Base-by-base conservation (phyloP, 495 filamentous ascomycete species). In the Platismatia glauca region DNA sequence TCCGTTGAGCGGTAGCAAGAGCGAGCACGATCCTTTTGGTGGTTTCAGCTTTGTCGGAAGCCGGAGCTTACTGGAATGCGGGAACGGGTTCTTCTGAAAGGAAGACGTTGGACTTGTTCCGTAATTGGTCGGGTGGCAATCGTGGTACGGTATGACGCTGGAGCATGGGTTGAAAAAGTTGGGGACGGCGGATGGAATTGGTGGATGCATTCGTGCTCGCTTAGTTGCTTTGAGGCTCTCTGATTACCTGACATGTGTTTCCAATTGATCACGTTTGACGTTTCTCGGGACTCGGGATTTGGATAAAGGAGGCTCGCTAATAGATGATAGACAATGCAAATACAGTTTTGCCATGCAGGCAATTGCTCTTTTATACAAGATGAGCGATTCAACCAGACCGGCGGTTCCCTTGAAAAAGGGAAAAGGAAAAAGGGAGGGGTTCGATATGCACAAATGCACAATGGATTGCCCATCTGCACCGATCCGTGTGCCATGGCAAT, bases 11-110 rank as follows among this genome's bases (percentile, higher is more conserved):
- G 59, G 50, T 24, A 71, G 72, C 37, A 55, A 56, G 74, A 75
- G 64, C 11, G 84, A 82, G 67, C 81, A 84, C 44, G 83, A 97
- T 74, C 84, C 84, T 2, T 97, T 98, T 76, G 91, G 92, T 20
- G 94, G 95, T 3, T 98, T 98, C 72, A 96, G 90, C 74, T 98
- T 89, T 73, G 92, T 97, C 62, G 95, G 91, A 27, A 89, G 89
- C 58, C 86, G 81, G 70, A 96, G 92, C 69, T 72, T 97, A 71
- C 79, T 98, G 58, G 89, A 90, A 70, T 44, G 22, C 4, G 58
- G 58, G 58, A 60, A 60, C 62, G 31, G 68, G 13, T 59, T 68
- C 22, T 57, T 64, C 48, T 61, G 39, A 55, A 33, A 3, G 16
- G 11, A 33, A 16, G 50, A n/a, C 18, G 13, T n/a, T n/a, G n/a